Conservation (phyloP, 2,329 filamentous ascomycete genomes). For the Rhinocladiella mackenziei region DNA sequence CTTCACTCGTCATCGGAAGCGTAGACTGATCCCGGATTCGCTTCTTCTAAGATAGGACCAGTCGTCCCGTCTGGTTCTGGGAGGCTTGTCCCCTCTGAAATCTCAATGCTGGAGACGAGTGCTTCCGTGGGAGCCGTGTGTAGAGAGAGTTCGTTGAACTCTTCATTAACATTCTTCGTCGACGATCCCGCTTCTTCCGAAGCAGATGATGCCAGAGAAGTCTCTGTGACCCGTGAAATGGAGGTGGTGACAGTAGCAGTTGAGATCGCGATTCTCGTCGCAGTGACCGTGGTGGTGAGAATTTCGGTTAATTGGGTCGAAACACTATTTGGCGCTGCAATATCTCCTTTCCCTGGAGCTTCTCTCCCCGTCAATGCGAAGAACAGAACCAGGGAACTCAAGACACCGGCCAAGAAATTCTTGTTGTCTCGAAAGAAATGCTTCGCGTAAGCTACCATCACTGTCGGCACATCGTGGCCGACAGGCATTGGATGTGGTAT, state of each 20-base stretch:
- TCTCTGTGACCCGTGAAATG: too few species aligned
- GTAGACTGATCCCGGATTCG: too few species aligned
- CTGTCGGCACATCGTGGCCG: slow-evolving; percentile 50
- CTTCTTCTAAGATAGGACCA: too few species aligned
- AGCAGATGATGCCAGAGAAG: too few species aligned
- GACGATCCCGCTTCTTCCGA: not conserved
- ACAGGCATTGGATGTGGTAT: slow-evolving; percentile 15
- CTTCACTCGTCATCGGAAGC: too few species aligned
- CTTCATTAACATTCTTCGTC: too few species aligned
- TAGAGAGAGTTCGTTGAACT: too few species aligned
- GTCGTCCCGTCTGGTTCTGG: too few species aligned
- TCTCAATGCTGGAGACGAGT: too few species aligned
- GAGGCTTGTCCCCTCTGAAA: too few species aligned
- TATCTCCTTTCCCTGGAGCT: not conserved
- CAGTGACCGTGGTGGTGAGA: slow-evolving; percentile 17
- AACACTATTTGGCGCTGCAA: not conserved
- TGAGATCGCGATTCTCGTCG: slow-evolving; percentile 10
- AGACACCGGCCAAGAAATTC: slow-evolving; percentile 49
- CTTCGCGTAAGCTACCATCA: slow-evolving; percentile 53
- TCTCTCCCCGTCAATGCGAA: slow-evolving; percentile 31
- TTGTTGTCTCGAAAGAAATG: slow-evolving; percentile 51
- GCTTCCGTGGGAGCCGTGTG: too few species aligned
- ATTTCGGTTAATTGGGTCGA: slow-evolving; percentile 6
- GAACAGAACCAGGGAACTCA: slow-evolving; percentile 44
- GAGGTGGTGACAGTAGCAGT: slow-evolving; percentile 13